These are phyloP conservation scores for Penicillium waksmanii DNA, from an alignment of 495 filamentous ascomycete species.

Conservation along the genomic window DNA sequence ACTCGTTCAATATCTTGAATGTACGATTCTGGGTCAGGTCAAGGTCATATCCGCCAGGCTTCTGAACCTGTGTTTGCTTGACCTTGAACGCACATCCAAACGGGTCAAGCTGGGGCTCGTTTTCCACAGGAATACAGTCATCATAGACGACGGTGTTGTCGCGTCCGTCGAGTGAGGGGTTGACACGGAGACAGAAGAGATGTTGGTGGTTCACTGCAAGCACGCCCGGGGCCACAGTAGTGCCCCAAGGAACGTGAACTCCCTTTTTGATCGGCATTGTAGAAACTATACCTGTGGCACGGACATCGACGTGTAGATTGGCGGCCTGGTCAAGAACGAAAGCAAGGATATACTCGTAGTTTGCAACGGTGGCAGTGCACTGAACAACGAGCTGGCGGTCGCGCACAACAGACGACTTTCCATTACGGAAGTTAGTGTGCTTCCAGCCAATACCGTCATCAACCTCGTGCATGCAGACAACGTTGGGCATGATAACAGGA, in stretches of 20 bases:
- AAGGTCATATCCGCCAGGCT: slow-evolving; percentile 66
- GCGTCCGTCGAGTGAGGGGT: slow-evolving; percentile 78
- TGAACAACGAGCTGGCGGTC: slow-evolving; percentile 66
- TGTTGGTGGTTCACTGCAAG: slow-evolving; percentile 83
- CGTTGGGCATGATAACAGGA: slow-evolving; percentile 56
- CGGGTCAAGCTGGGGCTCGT: neutral
- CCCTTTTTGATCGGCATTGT: slow-evolving; percentile 69
- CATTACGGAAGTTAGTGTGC: slow-evolving; percentile 69
- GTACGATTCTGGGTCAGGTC: slow-evolving; percentile 63
- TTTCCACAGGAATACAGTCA: neutral
- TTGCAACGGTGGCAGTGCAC: slow-evolving; percentile 77
- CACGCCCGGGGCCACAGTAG: slow-evolving; percentile 82
- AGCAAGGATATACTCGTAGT: slow-evolving; percentile 87
- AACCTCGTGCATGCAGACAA: slow-evolving; percentile 68
- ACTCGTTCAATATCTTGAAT: slow-evolving; percentile 83
- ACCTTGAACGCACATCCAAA: neutral
- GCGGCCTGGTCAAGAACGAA: slow-evolving; percentile 85
- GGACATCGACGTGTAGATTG: slow-evolving; percentile 75
- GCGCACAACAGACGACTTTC: slow-evolving; percentile 54
- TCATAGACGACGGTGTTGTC: slow-evolving; percentile 57
- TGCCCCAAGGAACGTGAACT: slow-evolving; percentile 69
- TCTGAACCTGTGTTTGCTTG: slow-evolving; percentile 34
- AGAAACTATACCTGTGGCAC: slow-evolving; percentile 85
- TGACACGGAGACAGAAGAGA: slow-evolving; percentile 84
- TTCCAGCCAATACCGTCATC: slow-evolving; percentile 71